Conservation (phyloP, 805 yeast genomes). For the Yamadazyma tumulicola region DNA sequence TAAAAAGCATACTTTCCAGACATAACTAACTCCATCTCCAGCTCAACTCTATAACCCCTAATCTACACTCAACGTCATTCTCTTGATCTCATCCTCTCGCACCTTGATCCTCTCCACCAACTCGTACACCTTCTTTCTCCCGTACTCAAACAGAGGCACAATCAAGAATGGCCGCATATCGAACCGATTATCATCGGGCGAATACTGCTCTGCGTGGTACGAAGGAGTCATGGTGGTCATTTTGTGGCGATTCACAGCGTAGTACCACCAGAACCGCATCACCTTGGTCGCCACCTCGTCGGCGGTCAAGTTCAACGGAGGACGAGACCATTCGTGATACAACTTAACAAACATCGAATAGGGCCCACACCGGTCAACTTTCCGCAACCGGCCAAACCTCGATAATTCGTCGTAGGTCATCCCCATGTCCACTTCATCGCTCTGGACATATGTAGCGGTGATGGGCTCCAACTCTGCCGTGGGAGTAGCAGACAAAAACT, state of each 20-base stretch:
- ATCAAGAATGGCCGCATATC: constrained; percentile 95
- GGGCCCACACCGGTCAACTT: constrained; percentile 94
- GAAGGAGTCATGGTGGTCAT: constrained; percentile 97
- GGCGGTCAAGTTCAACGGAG: constrained; percentile 61
- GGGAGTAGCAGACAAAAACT: constrained; percentile 88
- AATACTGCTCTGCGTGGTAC: constrained; percentile 96
- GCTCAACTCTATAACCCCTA: too few species aligned
- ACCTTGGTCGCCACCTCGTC: constrained; percentile 88
- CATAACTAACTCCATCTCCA: too few species aligned
- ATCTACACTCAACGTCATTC: constrained; percentile 44
- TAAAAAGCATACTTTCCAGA: too few species aligned
- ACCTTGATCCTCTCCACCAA: constrained; percentile 57
- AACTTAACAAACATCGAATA: constrained; percentile 89
- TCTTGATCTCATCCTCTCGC: constrained; percentile 30
- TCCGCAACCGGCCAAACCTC: constrained; percentile 84
- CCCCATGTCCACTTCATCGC: constrained; percentile 98
- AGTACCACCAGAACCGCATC: constrained; percentile 85
- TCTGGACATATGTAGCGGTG: constrained; percentile 86
- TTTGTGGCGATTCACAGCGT: constrained; percentile 94
- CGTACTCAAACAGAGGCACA: constrained; percentile 86
- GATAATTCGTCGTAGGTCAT: constrained; percentile 94
- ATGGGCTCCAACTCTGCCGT: constrained; percentile 98
- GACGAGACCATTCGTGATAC: constrained; percentile 88
- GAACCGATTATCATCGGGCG: constrained; percentile 96
- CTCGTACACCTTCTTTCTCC: constrained; percentile 81